Base-by-base conservation (phyloP, 208 protist genomes). In the Crithidia bombi region DNA sequence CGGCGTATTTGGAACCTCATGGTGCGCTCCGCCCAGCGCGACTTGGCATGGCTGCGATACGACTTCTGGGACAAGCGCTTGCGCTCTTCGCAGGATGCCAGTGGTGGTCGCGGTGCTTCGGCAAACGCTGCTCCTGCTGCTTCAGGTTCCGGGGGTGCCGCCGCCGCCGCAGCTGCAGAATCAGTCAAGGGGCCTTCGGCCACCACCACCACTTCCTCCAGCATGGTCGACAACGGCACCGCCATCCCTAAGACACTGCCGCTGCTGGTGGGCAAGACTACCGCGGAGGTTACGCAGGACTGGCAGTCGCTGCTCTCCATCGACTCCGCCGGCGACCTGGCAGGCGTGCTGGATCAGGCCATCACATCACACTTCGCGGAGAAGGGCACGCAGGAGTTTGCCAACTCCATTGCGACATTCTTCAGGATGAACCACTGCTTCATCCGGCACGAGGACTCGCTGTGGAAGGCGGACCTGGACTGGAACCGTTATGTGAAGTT, bases 401-500 rank as follows among this genome's bases (percentile, higher is more conserved):
- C 55, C 3, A 28, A 67, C 28, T 81, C 84, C 2, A 36, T 96
- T 14, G 50, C 67, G 0, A 30, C 69, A n/a, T 92, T 93, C 59
- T 95, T 90, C 51, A 12, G 38, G 19, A 73, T 76, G 35, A 87
- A 82, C 64, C 66, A 59, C 32, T 65, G 62, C 41, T 91, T 94
- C 55, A 47, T 93, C 56, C 23, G 56, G 12, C 55, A 90, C 65
- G 83, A 86, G 67, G 47, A 58, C 30, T 54, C 56, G 7, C 61
- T 93, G 23, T 72, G 61, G 57, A 77, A 71, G 57, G 58, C 71
- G 0, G 64, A 70, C 39, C 71, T 77, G 26, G 85, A 93, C 66
- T 94, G 86, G 85, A 87, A 61, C 19, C 81, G 86, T 5, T 96
- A 96, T 62, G 85, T 92, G 17, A 93, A 96, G 81, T 96, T 87